Percentiles rank a stretch among this genome's conserved stretches.
Conservation (phyloP, 2,329 filamentous ascomycete genomes). For the Botrytis sinoallii region DNA sequence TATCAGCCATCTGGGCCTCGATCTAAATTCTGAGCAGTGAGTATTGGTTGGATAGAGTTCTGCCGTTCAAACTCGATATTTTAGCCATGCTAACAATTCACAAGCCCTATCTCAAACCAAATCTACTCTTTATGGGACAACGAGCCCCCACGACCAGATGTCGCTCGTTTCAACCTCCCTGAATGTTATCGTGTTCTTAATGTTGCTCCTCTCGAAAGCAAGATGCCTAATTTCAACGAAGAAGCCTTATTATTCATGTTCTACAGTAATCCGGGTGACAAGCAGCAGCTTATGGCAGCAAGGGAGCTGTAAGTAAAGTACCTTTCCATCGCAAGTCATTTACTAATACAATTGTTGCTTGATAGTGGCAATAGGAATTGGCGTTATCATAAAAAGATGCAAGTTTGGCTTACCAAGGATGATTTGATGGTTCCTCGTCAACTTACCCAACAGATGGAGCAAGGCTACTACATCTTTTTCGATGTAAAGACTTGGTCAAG, state of each 20-base stretch:
- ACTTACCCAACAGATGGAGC: constrained; percentile 56
- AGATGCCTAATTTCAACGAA: constrained; percentile 65
- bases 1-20: constrained; percentile 54
- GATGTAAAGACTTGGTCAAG: constrained; percentile 60
- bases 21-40: constrained; percentile 57
- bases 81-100: neutral
- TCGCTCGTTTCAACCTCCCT: constrained; percentile 56
- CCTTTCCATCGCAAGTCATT: neutral
- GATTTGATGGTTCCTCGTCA: constrained; percentile 62
- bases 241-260: constrained; percentile 69
- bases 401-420: constrained; percentile 66
- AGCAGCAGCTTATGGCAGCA: constrained; percentile 62
- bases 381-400: constrained; percentile 66
- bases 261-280: constrained; percentile 61
- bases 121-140: constrained; percentile 62
- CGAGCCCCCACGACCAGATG: constrained; percentile 53
- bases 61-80: constrained; percentile 12
- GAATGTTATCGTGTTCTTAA: constrained; percentile 68
- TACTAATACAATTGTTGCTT: constrained; percentile 17
- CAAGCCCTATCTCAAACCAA: constrained; percentile 51
- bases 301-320: constrained; percentile 53
- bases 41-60: constrained; percentile 29
- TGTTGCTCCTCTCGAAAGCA: constrained; percentile 61
- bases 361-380: constrained; percentile 60
- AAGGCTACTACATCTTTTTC: constrained; percentile 66